These are phyloP conservation scores for Casuarina glauca DNA, from an alignment of 306 rosid species.

Conservation along the genomic window DNA sequence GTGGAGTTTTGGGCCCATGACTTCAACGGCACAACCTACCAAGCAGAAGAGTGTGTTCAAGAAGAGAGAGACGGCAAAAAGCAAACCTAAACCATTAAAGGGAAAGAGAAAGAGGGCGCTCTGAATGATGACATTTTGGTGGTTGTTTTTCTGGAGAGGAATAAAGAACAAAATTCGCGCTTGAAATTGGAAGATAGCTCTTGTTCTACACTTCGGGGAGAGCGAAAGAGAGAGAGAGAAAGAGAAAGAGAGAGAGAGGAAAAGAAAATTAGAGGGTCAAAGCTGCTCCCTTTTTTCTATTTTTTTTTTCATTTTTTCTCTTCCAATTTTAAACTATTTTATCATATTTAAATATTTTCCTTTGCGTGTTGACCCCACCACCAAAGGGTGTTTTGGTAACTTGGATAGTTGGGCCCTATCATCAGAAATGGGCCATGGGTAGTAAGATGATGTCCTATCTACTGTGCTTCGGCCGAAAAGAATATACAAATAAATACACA, in stretches of 20 bases:
- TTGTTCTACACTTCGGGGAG: conserved; percentile 29
- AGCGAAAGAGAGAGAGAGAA: conserved; percentile 12
- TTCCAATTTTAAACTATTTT: not conserved
- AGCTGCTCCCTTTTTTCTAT: not conserved
- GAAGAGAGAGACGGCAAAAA: conserved; percentile 26
- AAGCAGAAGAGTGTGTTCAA: conserved; percentile 65
- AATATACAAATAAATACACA: no score
- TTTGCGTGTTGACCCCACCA: conserved; percentile 26
- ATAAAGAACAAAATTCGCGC: conserved; percentile 42
- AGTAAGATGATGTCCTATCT: not conserved
- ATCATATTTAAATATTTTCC: conserved; percentile 13
- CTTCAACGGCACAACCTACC: conserved; percentile 71
- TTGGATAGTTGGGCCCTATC: conserved; percentile 5
- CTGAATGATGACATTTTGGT: conserved; percentile 48
- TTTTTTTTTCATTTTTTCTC: not conserved
- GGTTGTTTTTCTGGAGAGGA: conserved; percentile 40
- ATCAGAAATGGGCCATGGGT: conserved; percentile 27
- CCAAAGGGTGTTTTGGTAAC: conserved; percentile 32
- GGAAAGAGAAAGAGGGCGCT: conserved; percentile 28
- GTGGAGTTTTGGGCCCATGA: conserved; percentile 88
- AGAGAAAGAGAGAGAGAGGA: conserved; percentile 14
- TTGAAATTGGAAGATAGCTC: conserved; percentile 59
- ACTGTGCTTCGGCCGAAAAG: no score
- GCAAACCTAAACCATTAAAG: conserved; percentile 58
- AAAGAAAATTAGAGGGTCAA: not conserved